Conservation (phyloP, 495 filamentous ascomycete species). For the Glarea lozoyensis region DNA sequence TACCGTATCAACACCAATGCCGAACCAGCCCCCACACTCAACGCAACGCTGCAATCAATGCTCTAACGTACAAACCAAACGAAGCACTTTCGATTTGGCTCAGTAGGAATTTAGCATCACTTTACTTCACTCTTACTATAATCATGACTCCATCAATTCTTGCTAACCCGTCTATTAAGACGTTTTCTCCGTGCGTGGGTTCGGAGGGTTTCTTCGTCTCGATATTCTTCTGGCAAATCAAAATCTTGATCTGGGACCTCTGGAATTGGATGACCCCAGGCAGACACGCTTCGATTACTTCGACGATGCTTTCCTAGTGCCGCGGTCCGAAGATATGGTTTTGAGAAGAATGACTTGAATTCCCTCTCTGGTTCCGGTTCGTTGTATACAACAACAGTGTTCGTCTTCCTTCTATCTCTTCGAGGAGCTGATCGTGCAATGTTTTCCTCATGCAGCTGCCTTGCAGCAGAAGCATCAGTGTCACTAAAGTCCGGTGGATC, state of each 20-base stretch:
- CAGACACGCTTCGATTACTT: constrained; percentile 43
- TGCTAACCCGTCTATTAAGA: constrained; percentile 18
- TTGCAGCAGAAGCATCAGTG: constrained; percentile 62
- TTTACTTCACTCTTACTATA: constrained; percentile 2
- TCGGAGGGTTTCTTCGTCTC: constrained; percentile 58
- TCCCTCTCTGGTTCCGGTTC: constrained; percentile 43
- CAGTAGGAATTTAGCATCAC: constrained; percentile 3
- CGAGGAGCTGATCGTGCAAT: constrained; percentile 26
- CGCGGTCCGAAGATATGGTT: constrained; percentile 64
- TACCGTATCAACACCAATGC: no score
- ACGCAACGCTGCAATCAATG: constrained; percentile 2
- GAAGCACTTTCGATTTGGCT: constrained; percentile 26
- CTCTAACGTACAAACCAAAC: constrained; percentile 13
- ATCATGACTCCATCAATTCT: constrained; percentile 5
- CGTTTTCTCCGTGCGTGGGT: constrained; percentile 44
- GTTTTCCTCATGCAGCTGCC: constrained; percentile 68
- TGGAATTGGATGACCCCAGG: constrained; percentile 79
- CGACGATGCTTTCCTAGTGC: constrained; percentile 56
- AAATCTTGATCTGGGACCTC: constrained; percentile 64
- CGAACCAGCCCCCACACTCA: constrained; percentile 5
- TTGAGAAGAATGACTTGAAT: constrained; percentile 78
- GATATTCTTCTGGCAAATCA: constrained; percentile 57
- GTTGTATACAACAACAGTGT: constrained; percentile 10
- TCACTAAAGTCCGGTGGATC: constrained; percentile 57
- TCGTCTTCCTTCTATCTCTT: constrained; percentile 7